Evolutionary conservation across 2,329 filamentous ascomycete species (phyloP).

Genomic region (Epichloe baconii): DNA sequence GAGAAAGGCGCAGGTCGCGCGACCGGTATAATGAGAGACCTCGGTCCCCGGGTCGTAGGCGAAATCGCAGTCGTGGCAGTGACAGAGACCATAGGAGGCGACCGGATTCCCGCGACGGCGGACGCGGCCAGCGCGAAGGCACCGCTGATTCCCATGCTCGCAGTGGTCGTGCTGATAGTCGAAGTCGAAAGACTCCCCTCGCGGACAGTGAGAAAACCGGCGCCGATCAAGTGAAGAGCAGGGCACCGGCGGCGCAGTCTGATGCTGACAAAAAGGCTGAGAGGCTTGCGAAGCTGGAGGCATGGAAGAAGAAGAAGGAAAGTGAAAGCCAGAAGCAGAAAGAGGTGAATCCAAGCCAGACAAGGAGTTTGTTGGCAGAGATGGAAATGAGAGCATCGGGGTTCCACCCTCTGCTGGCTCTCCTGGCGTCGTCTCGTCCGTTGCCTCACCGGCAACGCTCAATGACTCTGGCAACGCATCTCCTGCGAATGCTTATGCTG

Average conservation of each 20-base stretch:
- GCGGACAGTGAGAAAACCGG: slow-evolving; percentile 35
- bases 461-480: slow-evolving; percentile 31
- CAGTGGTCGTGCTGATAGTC: slow-evolving; percentile 52
- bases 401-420: slow-evolving; percentile 31
- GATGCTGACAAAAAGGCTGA: slow-evolving; percentile 68
- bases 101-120: slow-evolving; percentile 60
- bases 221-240: slow-evolving; percentile 46
- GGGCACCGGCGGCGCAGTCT: slow-evolving; percentile 36
- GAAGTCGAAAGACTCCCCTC: slow-evolving; percentile 36
- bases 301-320: slow-evolving; percentile 86
- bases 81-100: slow-evolving; percentile 54
- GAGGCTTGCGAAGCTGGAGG: slow-evolving; percentile 67
- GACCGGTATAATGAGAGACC: slow-evolving; percentile 46
- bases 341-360: slow-evolving; percentile 50
- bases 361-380: slow-evolving; percentile 55
- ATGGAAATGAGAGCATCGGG: slow-evolving; percentile 56
- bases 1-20: slow-evolving; percentile 53
- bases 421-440: slow-evolving; percentile 36
- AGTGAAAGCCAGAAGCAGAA: slow-evolving; percentile 61
- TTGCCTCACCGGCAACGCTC: slow-evolving; percentile 33
- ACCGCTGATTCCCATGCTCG: slow-evolving; percentile 58
- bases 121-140: slow-evolving; percentile 50
- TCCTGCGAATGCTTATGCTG: slow-evolving; percentile 49
- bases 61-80: slow-evolving; percentile 50
- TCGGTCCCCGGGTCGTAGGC: slow-evolving; percentile 44